A percentile compares a stretch with the other conserved stretches of the same genome.
Conservation (phyloP, 352 stramenopile genomes). For the Globisporangium nunn region DNA sequence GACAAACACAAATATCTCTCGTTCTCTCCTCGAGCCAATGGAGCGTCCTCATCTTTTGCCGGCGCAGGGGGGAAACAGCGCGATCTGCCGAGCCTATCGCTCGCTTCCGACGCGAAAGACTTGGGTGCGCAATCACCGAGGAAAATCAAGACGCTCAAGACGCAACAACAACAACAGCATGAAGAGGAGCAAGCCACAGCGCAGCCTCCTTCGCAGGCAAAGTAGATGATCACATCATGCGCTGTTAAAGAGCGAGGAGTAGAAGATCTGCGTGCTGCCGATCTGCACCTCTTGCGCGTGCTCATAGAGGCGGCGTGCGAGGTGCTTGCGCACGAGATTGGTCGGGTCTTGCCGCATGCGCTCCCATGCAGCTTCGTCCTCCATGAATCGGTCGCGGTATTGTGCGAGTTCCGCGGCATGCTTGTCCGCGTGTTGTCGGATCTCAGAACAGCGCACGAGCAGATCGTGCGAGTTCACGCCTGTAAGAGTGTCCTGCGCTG, state of each 20-base stretch:
- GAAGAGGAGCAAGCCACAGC: not conserved
- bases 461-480: constrained; percentile 70
- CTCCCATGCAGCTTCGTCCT: constrained; percentile 54
- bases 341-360: constrained; percentile 61
- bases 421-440: constrained; percentile 44
- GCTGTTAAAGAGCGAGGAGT: constrained; percentile 52
- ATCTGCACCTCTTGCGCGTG: constrained; percentile 61
- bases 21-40: constrained; percentile 5
- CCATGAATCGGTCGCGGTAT: constrained; percentile 47
- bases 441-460: constrained; percentile 53
- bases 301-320: constrained; percentile 38
- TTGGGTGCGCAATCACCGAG: not conserved
- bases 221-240: not conserved
- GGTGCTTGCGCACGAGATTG: constrained; percentile 51
- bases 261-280: constrained; percentile 52
- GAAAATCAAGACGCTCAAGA: constrained; percentile 2
- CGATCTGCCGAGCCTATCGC: constrained; percentile 7
- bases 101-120: constrained; percentile 6
- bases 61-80: not conserved
- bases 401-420: constrained; percentile 32
- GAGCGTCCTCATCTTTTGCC: not conserved
- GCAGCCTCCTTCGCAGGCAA: not conserved
- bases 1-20: constrained; percentile 9
- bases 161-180: not conserved
- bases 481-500: constrained; percentile 29